Evolutionary conservation across 345 rosid species (phyloP).

Genomic region (Gossypium herbaceum): DNA sequence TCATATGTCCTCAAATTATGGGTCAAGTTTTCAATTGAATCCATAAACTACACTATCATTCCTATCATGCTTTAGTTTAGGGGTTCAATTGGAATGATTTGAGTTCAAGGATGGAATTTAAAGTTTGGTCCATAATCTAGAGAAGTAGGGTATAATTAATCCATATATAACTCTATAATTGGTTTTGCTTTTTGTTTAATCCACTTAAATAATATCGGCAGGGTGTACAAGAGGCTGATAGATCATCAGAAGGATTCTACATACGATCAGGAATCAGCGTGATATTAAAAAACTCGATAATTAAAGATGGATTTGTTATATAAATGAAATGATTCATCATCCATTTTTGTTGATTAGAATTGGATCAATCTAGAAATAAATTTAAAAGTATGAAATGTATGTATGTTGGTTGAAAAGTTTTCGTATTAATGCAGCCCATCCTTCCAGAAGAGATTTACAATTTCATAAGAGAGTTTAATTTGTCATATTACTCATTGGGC

Average conservation of each 20-base stretch:
- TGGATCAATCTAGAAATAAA: background rate
- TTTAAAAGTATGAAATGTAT: background rate
- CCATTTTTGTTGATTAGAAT: slow-evolving; percentile 13
- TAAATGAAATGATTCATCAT: slow-evolving; percentile 23
- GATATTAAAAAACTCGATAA: slow-evolving; percentile 55
- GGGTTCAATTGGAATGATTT: no score
- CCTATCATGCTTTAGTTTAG: no score
- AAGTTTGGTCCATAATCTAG: no score
- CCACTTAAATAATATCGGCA: slow-evolving; percentile 16
- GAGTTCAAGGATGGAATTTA: no score
- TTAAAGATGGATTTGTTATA: slow-evolving; percentile 66
- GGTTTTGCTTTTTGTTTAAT: background rate
- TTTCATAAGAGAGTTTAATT: no score
- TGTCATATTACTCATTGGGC: no score
- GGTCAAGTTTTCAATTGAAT: background rate
- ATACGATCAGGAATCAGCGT: slow-evolving; percentile 75
- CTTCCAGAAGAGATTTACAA: no score
- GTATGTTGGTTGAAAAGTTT: background rate
- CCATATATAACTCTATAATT: no score
- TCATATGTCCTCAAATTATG: background rate
- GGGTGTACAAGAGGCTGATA: slow-evolving; percentile 87
- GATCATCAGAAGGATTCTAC: slow-evolving; percentile 78
- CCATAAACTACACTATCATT: background rate
- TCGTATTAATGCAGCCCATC: background rate
- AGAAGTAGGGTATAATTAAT: no score